A percentile compares a stretch with the other conserved stretches of the same genome.
These are phyloP conservation scores for Madurella mycetomatis DNA, from an alignment of 2,329 filamentous ascomycete genomes.

Conservation along the genomic window DNA sequence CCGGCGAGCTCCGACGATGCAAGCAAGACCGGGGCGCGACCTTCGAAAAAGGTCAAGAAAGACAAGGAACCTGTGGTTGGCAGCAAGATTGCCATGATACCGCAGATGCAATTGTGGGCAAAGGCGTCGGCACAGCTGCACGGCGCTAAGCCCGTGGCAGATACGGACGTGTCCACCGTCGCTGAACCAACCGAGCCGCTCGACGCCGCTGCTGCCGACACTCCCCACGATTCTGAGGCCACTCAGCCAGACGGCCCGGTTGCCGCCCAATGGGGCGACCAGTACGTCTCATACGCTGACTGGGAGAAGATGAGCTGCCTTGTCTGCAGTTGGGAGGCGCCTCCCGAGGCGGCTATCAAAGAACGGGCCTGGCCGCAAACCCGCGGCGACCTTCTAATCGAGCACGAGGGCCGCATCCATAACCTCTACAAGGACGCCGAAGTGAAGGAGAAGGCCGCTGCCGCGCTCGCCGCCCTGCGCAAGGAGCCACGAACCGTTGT, in stretches of 20 bases:
- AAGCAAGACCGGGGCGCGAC: conserved; percentile 17
- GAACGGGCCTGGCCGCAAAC: conserved; percentile 25
- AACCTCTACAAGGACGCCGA: conserved; percentile 42
- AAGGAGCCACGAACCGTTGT: conserved; percentile 25
- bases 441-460: conserved; percentile 22
- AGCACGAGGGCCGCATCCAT: conserved; percentile 56
- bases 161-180: conserved; percentile 15
- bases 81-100: conserved; percentile 50
- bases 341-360: conserved; percentile 36
- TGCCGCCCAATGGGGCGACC: conserved; percentile 30
- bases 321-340: conserved; percentile 57
- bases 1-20: conserved; percentile 33
- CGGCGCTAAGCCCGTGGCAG: conserved; percentile 39
- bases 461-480: conserved; percentile 22
- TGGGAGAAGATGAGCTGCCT: conserved; percentile 46
- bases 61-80: conserved; percentile 44
- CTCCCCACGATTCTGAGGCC: conserved; percentile 10
- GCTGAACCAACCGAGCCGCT: conserved; percentile 21
- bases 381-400: conserved; percentile 29
- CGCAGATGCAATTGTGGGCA: conserved; percentile 67
- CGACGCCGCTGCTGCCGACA: conserved; percentile 1
- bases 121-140: conserved; percentile 66
- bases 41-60: conserved; percentile 50
- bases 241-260: conserved; percentile 23
- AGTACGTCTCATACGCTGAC: conserved; percentile 57